Conservation (phyloP, 129 eudicot genomes). For the carrot (Daucus carota) region DNA sequence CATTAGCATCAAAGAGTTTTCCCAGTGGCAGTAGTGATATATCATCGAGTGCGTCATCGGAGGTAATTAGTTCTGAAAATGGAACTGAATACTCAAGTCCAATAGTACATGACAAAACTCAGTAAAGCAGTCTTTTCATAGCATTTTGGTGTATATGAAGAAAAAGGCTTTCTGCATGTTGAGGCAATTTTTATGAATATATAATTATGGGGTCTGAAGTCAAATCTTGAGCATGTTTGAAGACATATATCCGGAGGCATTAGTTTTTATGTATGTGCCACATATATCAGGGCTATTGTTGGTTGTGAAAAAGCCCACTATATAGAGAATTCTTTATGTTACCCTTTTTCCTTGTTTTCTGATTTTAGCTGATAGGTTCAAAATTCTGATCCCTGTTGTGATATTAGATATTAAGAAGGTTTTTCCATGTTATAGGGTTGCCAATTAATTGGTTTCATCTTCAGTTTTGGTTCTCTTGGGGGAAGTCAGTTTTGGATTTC, state of each 20-base stretch:
- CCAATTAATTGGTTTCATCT: constrained; percentile 16
- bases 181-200: constrained; percentile 1
- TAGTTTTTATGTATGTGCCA: constrained; percentile 23
- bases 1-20: constrained; percentile 33
- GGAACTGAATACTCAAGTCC: constrained; percentile 67
- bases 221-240: constrained; percentile 2
- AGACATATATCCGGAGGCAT: constrained; percentile 18
- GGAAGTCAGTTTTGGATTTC: background rate
- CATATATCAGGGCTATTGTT: constrained; percentile 25
- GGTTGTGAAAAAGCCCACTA: constrained; percentile 21
- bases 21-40: constrained; percentile 40
- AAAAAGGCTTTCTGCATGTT: constrained; percentile 6
- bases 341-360: background rate
- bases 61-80: constrained; percentile 44
- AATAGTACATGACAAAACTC: constrained; percentile 30
- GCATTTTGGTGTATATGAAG: constrained; percentile 4
- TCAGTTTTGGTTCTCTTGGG: constrained; percentile 29
- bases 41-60: constrained; percentile 76
- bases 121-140: constrained; percentile 8
- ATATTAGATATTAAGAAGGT: constrained; percentile 14
- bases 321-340: background rate
- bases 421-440: background rate
- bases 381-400: constrained; percentile 8
- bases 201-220: constrained; percentile 1
- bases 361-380: background rate